These are phyloP conservation scores for Polyplosphaeria fusca DNA, from an alignment of 495 filamentous ascomycete genomes.

Conservation along the genomic window DNA sequence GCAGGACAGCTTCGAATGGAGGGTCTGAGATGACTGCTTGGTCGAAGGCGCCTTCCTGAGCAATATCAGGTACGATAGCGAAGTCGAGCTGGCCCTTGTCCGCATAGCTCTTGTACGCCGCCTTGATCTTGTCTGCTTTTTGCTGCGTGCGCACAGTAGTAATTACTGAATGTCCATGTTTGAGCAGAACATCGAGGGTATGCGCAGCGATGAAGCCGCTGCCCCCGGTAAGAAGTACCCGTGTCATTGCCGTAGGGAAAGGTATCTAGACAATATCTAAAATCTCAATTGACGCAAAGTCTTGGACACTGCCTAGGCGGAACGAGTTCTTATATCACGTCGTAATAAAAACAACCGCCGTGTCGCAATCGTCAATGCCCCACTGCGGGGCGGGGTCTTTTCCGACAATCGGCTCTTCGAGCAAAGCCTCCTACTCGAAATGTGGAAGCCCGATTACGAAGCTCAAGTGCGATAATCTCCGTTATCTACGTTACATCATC, in stretches of 20 bases:
- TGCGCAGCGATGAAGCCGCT: slow-evolving; percentile 39
- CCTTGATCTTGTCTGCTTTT: slow-evolving; percentile 73
- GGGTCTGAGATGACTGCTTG: slow-evolving; percentile 68
- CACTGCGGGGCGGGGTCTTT: too few species aligned
- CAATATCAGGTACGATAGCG: slow-evolving; percentile 80
- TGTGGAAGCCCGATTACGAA: neutral
- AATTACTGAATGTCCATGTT: slow-evolving; percentile 55
- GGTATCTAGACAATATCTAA: neutral
- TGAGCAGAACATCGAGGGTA: slow-evolving; percentile 28
- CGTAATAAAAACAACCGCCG: neutral
- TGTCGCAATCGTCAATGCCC: too few species aligned
- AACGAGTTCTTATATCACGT: neutral
- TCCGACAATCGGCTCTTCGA: neutral
- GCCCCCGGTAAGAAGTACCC: slow-evolving; percentile 39
- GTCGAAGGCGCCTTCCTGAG: slow-evolving; percentile 70
- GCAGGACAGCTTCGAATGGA: slow-evolving; percentile 79
- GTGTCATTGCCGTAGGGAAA: slow-evolving; percentile 27
- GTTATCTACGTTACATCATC: too few species aligned
- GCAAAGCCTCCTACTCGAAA: neutral
- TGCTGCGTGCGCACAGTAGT: slow-evolving; percentile 78
- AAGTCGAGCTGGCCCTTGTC: slow-evolving; percentile 66
- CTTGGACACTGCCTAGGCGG: neutral
- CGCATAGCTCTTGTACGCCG: slow-evolving; percentile 56
- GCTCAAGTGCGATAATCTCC: neutral
- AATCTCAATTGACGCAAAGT: neutral